A percentile compares a stretch with the other conserved stretches of the same genome.
These are phyloP conservation scores for Lepidopterella palustris DNA, from an alignment of 495 filamentous ascomycete species.

Conservation along the genomic window DNA sequence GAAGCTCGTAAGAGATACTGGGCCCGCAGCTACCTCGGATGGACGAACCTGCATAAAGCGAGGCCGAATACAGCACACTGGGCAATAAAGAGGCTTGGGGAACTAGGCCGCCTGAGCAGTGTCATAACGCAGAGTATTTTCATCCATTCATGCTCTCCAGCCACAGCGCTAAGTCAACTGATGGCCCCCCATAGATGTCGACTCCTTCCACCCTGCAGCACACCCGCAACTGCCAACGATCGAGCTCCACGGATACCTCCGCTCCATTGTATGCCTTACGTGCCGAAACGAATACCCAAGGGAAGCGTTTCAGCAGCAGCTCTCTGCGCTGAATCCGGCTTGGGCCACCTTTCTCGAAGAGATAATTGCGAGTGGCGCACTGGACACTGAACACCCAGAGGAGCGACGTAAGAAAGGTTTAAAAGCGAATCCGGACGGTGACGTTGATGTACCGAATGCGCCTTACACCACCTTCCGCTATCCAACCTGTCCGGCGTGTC, in stretches of 20 bases:
- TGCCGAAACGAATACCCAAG: slow-evolving; percentile 48
- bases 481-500: slow-evolving; percentile 77
- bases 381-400: slow-evolving; percentile 68
- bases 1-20: slow-evolving; percentile 91
- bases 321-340: slow-evolving; percentile 73
- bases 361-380: slow-evolving; percentile 62
- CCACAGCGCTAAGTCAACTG: slow-evolving; percentile 1
- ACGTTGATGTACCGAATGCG: slow-evolving; percentile 83
- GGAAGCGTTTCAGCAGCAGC: slow-evolving; percentile 64
- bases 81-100: slow-evolving; percentile 63
- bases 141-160: not conserved
- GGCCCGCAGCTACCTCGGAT: slow-evolving; percentile 90
- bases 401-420: slow-evolving; percentile 63
- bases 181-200: slow-evolving; percentile 54
- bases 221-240: slow-evolving; percentile 70
- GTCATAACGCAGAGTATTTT: slow-evolving; percentile 76
- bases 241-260: slow-evolving; percentile 86
- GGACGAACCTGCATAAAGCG: slow-evolving; percentile 70
- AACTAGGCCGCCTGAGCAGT: slow-evolving; percentile 62
- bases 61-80: slow-evolving; percentile 73
- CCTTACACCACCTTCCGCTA: slow-evolving; percentile 88
- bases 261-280: slow-evolving; percentile 73
- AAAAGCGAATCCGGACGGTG: slow-evolving; percentile 86
- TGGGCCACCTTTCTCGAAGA: slow-evolving; percentile 75
- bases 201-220: slow-evolving; percentile 77